A percentile compares a stretch with the other conserved stretches of the same genome.
phyloP scores from a whole-genome alignment of 169 alveolate genomes.

The Plasmodium vinckei region DNA sequence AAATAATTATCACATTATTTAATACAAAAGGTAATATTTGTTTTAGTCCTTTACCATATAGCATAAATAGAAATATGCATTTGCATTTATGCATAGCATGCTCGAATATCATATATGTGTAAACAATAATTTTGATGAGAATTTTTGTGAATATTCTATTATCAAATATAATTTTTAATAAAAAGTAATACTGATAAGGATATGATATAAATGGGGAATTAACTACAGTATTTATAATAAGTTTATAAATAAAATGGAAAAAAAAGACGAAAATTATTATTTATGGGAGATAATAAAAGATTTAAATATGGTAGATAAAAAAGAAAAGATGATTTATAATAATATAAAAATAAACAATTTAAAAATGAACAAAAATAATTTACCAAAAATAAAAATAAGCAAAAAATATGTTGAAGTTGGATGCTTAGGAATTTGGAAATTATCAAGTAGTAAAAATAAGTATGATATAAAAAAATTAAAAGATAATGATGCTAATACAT shows the following conservation, averaged over 20 bases:
- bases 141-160: too few species aligned
- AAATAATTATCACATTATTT: too few species aligned
- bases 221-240: too few species aligned
- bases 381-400: constrained; percentile 52
- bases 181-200: too few species aligned
- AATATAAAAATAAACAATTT: not conserved
- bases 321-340: not conserved
- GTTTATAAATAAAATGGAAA: not conserved
- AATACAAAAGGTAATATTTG: too few species aligned
- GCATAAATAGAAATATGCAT: not conserved
- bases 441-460: constrained; percentile 54
- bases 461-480: constrained; percentile 86
- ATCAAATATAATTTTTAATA: too few species aligned
- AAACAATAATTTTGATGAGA: too few species aligned
- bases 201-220: not conserved
- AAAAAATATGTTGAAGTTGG: constrained; percentile 74
- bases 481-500: constrained; percentile 88
- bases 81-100: not conserved
- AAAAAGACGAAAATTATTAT: not conserved
- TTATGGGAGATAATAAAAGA: constrained; percentile 24
- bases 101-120: not conserved
- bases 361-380: not conserved
- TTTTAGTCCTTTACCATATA: not conserved
- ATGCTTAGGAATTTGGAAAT: constrained; percentile 68
- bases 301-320: not conserved